Evolutionary conservation across 257 asterid species (phyloP).

Genomic region (Fraxinus excelsior): DNA sequence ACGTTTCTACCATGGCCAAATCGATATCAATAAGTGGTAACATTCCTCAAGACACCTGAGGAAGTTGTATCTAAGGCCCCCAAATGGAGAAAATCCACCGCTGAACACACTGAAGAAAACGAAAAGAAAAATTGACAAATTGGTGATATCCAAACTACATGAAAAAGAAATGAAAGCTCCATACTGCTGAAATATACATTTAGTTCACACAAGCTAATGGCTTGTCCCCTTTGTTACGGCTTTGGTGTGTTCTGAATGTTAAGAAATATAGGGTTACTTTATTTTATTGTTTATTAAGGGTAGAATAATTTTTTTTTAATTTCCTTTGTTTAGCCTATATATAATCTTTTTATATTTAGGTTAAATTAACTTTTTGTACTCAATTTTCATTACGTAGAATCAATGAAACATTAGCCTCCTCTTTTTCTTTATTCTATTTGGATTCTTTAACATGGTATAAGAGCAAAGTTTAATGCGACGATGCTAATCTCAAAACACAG

Average conservation of each 20-base stretch:
- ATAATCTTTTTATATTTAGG: no score
- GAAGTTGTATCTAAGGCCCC: constrained; percentile 18
- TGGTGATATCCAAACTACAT: background rate
- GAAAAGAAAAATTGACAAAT: background rate
- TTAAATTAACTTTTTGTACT: no score
- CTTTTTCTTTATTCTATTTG: no score
- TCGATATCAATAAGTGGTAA: constrained; percentile 33
- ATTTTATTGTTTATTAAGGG: no score
- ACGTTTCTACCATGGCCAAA: background rate
- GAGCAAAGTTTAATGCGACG: no score
- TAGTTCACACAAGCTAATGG: background rate
- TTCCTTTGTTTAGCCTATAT: no score
- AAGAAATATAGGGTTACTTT: no score
- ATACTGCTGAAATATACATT: background rate
- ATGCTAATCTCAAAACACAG: no score
- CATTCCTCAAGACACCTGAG: constrained; percentile 29
- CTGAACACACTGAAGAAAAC: background rate
- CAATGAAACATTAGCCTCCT: no score
- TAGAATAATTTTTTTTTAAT: no score
- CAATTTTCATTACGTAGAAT: no score
- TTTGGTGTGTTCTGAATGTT: background rate
- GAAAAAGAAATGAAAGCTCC: background rate
- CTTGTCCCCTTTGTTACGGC: background rate
- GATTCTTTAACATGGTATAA: no score
- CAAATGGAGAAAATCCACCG: background rate